phyloP scores from a whole-genome alignment of 306 rosid species.

The Acacia melanoxylon region DNA sequence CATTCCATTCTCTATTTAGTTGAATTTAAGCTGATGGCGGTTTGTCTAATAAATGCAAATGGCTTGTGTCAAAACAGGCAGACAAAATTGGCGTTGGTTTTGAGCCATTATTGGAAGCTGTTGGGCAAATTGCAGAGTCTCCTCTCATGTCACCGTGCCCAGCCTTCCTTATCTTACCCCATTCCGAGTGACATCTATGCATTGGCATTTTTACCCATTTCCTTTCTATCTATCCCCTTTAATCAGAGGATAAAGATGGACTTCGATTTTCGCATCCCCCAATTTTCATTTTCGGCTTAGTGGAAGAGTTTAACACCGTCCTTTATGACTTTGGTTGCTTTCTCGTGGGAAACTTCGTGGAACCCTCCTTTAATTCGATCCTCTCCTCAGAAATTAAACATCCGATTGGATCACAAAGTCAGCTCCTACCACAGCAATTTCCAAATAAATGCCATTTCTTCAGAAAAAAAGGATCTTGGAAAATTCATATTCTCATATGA shows the following conservation, averaged over 20 bases:
- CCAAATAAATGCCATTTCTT: not conserved
- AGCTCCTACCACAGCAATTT: not conserved
- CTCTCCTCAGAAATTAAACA: not conserved
- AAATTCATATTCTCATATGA: slow-evolving; percentile 45
- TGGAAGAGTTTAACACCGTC: slow-evolving; percentile 5
- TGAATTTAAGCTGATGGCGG: slow-evolving; percentile 27
- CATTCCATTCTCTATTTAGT: slow-evolving; percentile 33
- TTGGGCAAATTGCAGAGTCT: slow-evolving; percentile 28
- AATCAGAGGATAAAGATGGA: not conserved
- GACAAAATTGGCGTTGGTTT: slow-evolving; percentile 32
- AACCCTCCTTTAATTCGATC: not conserved
- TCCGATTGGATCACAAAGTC: not conserved
- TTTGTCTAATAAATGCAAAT: slow-evolving; percentile 32
- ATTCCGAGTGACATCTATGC: slow-evolving; percentile 14
- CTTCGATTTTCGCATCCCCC: not conserved
- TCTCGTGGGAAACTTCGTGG: not conserved
- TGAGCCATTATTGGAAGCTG: slow-evolving; percentile 26
- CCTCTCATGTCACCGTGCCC: not conserved
- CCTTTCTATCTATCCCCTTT: not conserved
- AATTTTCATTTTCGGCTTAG: slow-evolving; percentile 21
- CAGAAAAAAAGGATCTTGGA: slow-evolving; percentile 7
- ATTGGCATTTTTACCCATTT: slow-evolving; percentile 25
- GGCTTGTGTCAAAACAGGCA: slow-evolving; percentile 9
- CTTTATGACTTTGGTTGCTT: not conserved
- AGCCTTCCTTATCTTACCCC: not conserved